A percentile compares a stretch with the other conserved stretches of the same genome.
phyloP scores from a whole-genome alignment of 805 yeast genomes.

The Kluyveromyces dobzhanskii region DNA sequence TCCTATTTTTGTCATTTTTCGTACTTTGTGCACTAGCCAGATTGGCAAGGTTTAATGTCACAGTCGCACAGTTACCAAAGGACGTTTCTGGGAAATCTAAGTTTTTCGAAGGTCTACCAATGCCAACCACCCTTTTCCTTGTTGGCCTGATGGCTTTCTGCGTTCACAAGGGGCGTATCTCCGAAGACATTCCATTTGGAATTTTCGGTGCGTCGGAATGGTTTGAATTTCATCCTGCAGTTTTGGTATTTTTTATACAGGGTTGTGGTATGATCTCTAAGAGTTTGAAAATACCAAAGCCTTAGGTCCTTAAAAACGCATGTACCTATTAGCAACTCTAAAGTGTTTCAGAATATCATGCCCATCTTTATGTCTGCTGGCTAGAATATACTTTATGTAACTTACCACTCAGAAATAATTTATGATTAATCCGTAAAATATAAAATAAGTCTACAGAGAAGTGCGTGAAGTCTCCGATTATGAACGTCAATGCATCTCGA shows the following conservation, averaged over 20 bases:
- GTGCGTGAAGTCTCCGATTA: too few species aligned
- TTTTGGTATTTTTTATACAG: slow-evolving; percentile 56
- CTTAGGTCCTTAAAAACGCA: slow-evolving; percentile 25
- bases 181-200: slow-evolving; percentile 60
- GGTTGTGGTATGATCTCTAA: slow-evolving; percentile 92
- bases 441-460: too few species aligned
- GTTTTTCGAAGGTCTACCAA: slow-evolving; percentile 94
- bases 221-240: slow-evolving; percentile 69
- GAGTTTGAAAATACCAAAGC: slow-evolving; percentile 85
- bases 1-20: slow-evolving; percentile 66
- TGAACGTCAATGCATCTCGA: too few species aligned
- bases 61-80: slow-evolving; percentile 88
- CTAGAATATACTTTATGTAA: too few species aligned
- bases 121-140: slow-evolving; percentile 76
- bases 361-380: too few species aligned
- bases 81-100: slow-evolving; percentile 79
- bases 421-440: too few species aligned
- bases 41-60: slow-evolving; percentile 90
- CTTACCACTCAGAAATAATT: too few species aligned
- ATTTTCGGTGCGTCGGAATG: slow-evolving; percentile 42
- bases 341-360: too few species aligned
- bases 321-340: not conserved
- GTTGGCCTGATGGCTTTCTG: slow-evolving; percentile 66
- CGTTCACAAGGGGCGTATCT: slow-evolving; percentile 44
- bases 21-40: slow-evolving; percentile 91